Base-by-base conservation (phyloP, 371 early-diverging fungal genomes). In the Ordospora pajunii region DNA sequence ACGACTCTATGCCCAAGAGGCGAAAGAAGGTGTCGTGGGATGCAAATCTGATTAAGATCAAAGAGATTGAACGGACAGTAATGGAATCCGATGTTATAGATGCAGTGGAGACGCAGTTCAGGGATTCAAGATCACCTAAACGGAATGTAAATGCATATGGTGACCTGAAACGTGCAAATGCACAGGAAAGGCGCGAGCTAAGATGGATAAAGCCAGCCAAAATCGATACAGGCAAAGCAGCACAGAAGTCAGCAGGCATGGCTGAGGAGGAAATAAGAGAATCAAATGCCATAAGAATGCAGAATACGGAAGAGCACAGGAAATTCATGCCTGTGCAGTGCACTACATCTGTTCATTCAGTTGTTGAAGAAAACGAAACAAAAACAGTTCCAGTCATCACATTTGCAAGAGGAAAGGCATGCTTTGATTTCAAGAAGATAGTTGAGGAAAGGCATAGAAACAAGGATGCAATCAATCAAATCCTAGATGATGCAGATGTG, bases 11-110 rank as follows among this genome's bases (percentile, higher is more conserved):
- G 37, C 58, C 58, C 17, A 70, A 58, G 32, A 50, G 25, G 44
- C 44, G 40, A 37, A 62, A 53, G 46, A 44, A 49, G 14, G 64
- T 62, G 1, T 49, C 42, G 12, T 62, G 64, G 73, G 73, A 50
- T 11, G 46, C 25, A 5, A 62, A 62, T 25, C 37, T 63, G 8
- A 40, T 49, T 8, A 37, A 23, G 21, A 32, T 62, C 23, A 72
- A 64, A 21, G 64, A 72, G 32, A 72, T 62, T 46, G 73, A 72
- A 72, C 22, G 19, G 9, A 32, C 64, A 0, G 46, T 50, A 17
- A 63, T 37, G 23, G 64, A 49, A 3, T n/a, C 58, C 1, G 58
- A 58, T 2, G 37, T 12, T 7, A 1, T 2, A 32, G 32, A 32
- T 32, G 32, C 5, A 32, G 32, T 32, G 5, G 32, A 32, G 5